Evolutionary conservation across 2,329 filamentous ascomycete species (phyloP).

Genomic region (Dactylellina drechsleri): DNA sequence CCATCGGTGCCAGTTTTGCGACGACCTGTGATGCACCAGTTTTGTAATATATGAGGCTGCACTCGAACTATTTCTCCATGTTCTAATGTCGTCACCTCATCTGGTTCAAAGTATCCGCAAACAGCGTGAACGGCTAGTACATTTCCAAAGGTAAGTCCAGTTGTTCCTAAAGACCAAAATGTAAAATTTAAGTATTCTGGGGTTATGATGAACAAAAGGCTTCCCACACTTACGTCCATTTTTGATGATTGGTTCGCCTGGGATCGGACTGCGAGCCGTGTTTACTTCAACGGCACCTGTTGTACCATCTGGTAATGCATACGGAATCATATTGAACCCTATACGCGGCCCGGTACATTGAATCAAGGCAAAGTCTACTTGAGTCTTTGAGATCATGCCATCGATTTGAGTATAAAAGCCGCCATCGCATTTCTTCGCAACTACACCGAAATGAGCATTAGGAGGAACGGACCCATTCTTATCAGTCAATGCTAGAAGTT

Average conservation of each 20-base stretch:
- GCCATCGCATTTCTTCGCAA: slow-evolving; percentile 22
- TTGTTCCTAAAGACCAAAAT: slow-evolving; percentile 22
- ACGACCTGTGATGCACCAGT: slow-evolving; percentile 41
- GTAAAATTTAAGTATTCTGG: not conserved
- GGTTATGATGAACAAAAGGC: not conserved
- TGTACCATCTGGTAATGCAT: slow-evolving; percentile 17
- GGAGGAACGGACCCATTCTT: not conserved
- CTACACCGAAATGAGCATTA: slow-evolving; percentile 18
- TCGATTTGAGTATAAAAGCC: slow-evolving; percentile 30
- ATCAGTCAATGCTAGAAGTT: slow-evolving; percentile 27
- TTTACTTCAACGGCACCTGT: slow-evolving; percentile 39
- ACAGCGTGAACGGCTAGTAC: slow-evolving; percentile 31
- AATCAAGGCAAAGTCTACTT: slow-evolving; percentile 44
- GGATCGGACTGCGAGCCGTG: slow-evolving; percentile 35
- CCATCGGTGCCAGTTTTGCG: slow-evolving; percentile 2
- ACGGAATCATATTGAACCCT: slow-evolving; percentile 47
- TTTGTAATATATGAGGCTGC: slow-evolving; percentile 32
- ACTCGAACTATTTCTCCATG: slow-evolving; percentile 12
- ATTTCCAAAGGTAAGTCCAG: slow-evolving; percentile 34
- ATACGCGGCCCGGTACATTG: slow-evolving; percentile 19
- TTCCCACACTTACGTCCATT: slow-evolving; percentile 37
- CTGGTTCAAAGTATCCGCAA: slow-evolving; percentile 31
- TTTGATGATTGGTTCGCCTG: slow-evolving; percentile 40
- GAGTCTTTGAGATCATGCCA: slow-evolving; percentile 21
- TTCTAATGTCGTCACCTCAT: slow-evolving; percentile 20